phyloP scores from a whole-genome alignment of 371 early-diverging fungal genomes.

The Apophysomyces ossiformis region DNA sequence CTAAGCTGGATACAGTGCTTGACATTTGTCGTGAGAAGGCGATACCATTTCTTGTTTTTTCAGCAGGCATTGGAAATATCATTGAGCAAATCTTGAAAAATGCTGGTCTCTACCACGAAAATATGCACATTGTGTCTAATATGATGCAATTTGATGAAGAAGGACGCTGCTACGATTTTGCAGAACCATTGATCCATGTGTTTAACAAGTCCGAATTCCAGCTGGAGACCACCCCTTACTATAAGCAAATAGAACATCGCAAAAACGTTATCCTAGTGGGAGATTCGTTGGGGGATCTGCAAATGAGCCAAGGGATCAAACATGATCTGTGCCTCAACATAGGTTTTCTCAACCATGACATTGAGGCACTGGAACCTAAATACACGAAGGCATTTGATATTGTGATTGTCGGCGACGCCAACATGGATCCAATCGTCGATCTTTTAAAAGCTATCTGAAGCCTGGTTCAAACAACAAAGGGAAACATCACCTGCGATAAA shows the following conservation, averaged over 20 bases:
- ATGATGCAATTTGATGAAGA: conserved; percentile 68
- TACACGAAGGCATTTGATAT: conserved; percentile 73
- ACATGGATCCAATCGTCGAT: conserved; percentile 54
- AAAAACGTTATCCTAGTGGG: conserved; percentile 73
- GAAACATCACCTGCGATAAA: too few species aligned
- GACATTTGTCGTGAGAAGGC: conserved; percentile 30
- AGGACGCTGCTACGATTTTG: conserved; percentile 57
- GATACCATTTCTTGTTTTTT: conserved; percentile 75
- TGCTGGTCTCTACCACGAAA: conserved; percentile 43
- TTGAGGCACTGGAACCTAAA: conserved; percentile 46
- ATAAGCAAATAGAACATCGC: conserved; percentile 40
- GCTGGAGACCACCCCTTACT: conserved; percentile 50
- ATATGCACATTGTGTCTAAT: conserved; percentile 79
- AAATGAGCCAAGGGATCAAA: conserved; percentile 69
- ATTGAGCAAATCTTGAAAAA: conserved; percentile 61
- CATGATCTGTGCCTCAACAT: conserved; percentile 66
- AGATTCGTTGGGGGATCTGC: conserved; percentile 76
- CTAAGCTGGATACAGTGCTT: conserved; percentile 51
- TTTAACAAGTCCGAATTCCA: conserved; percentile 80
- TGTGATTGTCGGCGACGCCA: conserved; percentile 68
- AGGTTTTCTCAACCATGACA: conserved; percentile 75
- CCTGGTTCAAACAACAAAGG: too few species aligned
- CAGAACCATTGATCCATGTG: conserved; percentile 73
- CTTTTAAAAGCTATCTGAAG: conserved; percentile 25
- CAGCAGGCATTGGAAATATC: conserved; percentile 76